Conservation (phyloP, 176 grass and related monocot genomes). For the Zizania latifolia region DNA sequence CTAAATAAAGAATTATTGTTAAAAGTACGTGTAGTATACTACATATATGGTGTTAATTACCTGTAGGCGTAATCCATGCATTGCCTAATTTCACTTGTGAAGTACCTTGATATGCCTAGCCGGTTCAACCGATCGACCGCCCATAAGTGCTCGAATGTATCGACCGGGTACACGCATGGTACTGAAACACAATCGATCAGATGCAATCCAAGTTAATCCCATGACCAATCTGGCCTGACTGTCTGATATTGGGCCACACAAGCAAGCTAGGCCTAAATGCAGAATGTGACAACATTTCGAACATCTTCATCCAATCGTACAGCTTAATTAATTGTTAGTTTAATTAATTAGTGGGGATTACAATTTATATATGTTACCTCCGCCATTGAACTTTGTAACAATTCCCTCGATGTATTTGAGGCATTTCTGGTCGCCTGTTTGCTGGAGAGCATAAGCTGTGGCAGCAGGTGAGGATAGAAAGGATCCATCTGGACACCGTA, state of each 20-base stretch:
- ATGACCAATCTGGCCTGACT: too few relatives aligned
- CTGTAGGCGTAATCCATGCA: not conserved
- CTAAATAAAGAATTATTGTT: too few relatives aligned
- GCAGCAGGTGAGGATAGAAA: constrained; percentile 25
- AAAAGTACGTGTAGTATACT: too few relatives aligned
- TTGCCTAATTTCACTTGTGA: constrained; percentile 26
- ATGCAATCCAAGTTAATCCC: too few relatives aligned
- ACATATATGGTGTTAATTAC: not conserved
- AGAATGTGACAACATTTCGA: too few relatives aligned
- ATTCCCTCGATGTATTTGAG: constrained; percentile 20
- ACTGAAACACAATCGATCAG: constrained; percentile 23
- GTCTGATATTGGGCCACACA: too few relatives aligned
- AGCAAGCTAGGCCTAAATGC: too few relatives aligned
- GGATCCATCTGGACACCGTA: constrained; percentile 33
- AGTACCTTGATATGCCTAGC: constrained; percentile 42
- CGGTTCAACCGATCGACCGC: constrained; percentile 35
- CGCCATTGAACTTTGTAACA: constrained; percentile 7
- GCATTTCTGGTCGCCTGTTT: constrained; percentile 30
- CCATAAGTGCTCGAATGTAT: constrained; percentile 44
- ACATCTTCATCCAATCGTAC: too few relatives aligned
- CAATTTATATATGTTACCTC: too few relatives aligned
- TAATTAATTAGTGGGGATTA: too few relatives aligned
- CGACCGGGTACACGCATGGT: constrained; percentile 32
- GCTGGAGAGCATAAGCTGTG: constrained; percentile 22
- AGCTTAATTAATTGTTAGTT: too few relatives aligned